Evolutionary conservation across 176 grass and related monocot species (phyloP).

Genomic region (Eragrostis nindensis): DNA sequence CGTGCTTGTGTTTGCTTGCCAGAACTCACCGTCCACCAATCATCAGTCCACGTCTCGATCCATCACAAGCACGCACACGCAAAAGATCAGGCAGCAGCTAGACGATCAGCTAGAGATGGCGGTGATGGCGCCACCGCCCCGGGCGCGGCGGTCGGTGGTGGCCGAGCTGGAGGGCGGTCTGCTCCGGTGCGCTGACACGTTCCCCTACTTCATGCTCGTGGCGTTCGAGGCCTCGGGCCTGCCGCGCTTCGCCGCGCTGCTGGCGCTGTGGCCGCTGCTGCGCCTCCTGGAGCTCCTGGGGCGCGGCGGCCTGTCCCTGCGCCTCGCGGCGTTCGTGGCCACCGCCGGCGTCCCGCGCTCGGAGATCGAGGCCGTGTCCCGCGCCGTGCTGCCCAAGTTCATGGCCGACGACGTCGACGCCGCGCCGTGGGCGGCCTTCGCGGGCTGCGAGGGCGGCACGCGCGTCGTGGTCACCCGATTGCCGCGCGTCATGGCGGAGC

Average conservation of each 20-base stretch:
- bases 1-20: neutral
- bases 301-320: conserved; percentile 15
- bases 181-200: conserved; percentile 48
- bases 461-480: conserved; percentile 69
- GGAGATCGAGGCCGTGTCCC: conserved; percentile 78
- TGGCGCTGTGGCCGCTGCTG: conserved; percentile 66
- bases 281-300: conserved; percentile 37
- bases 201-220: conserved; percentile 87
- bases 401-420: conserved; percentile 81
- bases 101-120: neutral
- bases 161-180: conserved; percentile 82
- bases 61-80: neutral
- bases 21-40: neutral
- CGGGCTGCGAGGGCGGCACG: conserved; percentile 35
- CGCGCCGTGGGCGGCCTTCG: conserved; percentile 63
- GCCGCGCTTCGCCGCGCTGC: conserved; percentile 57
- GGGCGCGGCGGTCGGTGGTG: conserved; percentile 38
- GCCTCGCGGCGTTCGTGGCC: conserved; percentile 54
- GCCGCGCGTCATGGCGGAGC: conserved; percentile 77
- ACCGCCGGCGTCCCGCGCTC: conserved; percentile 48
- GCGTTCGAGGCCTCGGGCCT: conserved; percentile 79
- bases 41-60: neutral
- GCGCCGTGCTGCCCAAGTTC: conserved; percentile 95
- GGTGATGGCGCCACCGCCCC: neutral
- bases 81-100: neutral